Base-by-base conservation (phyloP, 345 rosid species). In the Kandelia obovata region DNA sequence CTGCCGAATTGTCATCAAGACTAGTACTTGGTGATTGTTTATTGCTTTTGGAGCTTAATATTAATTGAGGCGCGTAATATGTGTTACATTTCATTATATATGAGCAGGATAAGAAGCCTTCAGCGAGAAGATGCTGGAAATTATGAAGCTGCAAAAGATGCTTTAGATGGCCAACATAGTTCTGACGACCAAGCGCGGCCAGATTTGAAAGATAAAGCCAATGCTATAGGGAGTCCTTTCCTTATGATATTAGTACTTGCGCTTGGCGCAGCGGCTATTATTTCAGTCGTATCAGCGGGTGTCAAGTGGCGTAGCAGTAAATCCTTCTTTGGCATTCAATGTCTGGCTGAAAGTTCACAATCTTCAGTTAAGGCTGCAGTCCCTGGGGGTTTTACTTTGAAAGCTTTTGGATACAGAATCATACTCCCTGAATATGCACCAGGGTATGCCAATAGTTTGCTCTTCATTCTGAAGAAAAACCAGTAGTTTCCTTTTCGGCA, bases 351-450 rank as follows among this genome's bases (percentile, higher is more conserved):
- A 69, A 78, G 71, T 73, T 82, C 96, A 39, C 68, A 83, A 58
- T 75, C 92, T 55, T 80, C 84, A 13, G 62, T 58, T 37, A 43
- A 71, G 78, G 84, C 77, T 67, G 64, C 62, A n/a, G 27, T 80
- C 57, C 74, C 86, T 59, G 67, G 51, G 68, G 90, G 96, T 58
- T 92, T 88, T 68, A 82, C 80, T 26, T 90, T 92, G 66, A 85
- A 84, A 65, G 91, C 84, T 43, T 90, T 92, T 69, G 93, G 96
- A 57, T 87, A 86, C 65, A 83, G 77, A 69, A 81, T 92, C 65
- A 61, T 87, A 49, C 86, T 92, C 76, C 93, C 96, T 53, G 84
- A 82, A 62, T 77, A 80, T 73, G 96, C 96, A 53, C 96, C 96
- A 0, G 98, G 96, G 93, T 88, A 79, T 67, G 73, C 62, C 59